Base-by-base conservation (phyloP, 2,329 filamentous ascomycete species). In the Claviceps lovelessii region DNA sequence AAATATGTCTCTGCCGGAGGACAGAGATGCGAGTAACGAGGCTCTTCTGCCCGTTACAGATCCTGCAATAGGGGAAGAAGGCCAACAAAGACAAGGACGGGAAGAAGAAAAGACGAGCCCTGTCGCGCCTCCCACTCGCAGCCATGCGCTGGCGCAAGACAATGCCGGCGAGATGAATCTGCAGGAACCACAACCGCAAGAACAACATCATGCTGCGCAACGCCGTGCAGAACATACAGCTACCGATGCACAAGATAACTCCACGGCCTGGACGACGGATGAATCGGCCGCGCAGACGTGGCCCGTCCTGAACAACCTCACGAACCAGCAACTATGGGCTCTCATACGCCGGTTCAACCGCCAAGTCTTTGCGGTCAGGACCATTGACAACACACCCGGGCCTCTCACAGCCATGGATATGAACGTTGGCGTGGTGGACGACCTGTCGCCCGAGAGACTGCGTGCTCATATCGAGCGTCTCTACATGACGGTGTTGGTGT, bases 401-500 rank as follows among this genome's bases (percentile, higher is more conserved):
- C 35, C 35, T 10, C 35, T 37, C 35, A 37, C 35, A 13, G 11
- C 35, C 35, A 41, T 41, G 37, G 37, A 41, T 15, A 41, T 41
- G 37, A 17, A 41, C 37, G 17, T 41, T 5, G 37, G 13, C 13
- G 13, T 8, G 13, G 37, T 41, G 37, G 37, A 41, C 37, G 37
- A 41, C 37, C 37, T 41, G 3, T 41, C 15, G 1, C 37, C 37
- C 37, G 37, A 41, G 37, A 41, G 37, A 41, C 37, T 41, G 37
- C 37, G 37, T 15, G 37, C 37, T 3, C 37, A 41, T 15, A 17
- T 41, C 15, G 37, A 41, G 37, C 37, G 37, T 5, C 37, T 41
- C 13, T 94, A 94, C 65, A 90, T 89, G 77, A 88, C 85, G 0
- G 80, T 94, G 0, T 73, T 85, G 8, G 78, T 90, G 51, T 77